Conservation (phyloP, 225 moss, liverwort and hornwort species). For the Pseudoscleropodium purum region DNA sequence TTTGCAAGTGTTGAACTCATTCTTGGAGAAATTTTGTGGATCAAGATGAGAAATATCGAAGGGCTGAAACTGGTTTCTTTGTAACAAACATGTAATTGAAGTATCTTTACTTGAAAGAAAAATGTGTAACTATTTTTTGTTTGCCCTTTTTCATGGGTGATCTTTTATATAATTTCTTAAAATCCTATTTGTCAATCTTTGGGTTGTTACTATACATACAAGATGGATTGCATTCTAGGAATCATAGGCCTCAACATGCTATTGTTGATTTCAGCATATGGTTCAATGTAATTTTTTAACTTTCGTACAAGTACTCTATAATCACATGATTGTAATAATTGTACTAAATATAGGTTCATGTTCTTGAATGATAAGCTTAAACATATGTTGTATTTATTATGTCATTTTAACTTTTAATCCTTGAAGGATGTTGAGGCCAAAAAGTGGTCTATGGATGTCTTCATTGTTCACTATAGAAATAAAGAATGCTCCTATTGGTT, state of each 20-base stretch:
- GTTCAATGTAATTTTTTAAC: neutral
- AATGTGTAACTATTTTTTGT: neutral
- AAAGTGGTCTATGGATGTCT: too few species aligned
- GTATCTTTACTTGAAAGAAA: neutral
- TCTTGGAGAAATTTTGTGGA: neutral
- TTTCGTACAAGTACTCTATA: neutral
- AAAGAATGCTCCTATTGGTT: too few species aligned
- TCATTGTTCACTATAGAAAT: too few species aligned
- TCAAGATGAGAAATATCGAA: neutral
- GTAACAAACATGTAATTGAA: neutral
- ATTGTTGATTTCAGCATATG: neutral
- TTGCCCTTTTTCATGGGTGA: neutral
- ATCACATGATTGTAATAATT: neutral
- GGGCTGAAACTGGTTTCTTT: neutral
- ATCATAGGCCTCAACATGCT: neutral
- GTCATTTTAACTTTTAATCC: neutral
- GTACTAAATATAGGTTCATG: neutral
- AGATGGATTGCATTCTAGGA: neutral
- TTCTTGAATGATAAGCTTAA: neutral
- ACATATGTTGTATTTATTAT: neutral
- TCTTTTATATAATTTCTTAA: neutral
- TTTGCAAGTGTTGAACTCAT: neutral
- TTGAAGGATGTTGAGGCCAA: too few species aligned
- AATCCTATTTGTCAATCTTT: neutral
- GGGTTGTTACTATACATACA: neutral